Conservation (phyloP, 2,329 filamentous ascomycete genomes). For the Neonectria sp. region DNA sequence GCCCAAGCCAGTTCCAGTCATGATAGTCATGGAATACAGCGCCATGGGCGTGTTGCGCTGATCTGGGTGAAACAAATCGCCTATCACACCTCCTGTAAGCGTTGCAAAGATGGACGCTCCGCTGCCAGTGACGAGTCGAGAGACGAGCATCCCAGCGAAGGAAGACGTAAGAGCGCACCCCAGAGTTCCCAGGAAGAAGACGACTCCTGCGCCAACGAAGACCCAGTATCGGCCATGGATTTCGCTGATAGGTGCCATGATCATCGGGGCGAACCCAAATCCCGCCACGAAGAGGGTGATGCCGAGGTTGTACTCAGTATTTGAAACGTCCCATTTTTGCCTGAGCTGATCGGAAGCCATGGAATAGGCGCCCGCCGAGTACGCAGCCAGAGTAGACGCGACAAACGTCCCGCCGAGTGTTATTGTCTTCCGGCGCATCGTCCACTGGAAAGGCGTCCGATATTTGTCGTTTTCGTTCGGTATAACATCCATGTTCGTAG, state of each 20-base stretch:
- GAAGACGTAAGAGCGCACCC: slow-evolving; percentile 72
- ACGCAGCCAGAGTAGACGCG: slow-evolving; percentile 73
- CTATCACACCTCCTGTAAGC: slow-evolving; percentile 75
- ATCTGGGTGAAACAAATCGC: slow-evolving; percentile 75
- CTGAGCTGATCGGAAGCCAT: slow-evolving; percentile 69
- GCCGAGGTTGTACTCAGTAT: slow-evolving; percentile 70
- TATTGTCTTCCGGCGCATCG: slow-evolving; percentile 34
- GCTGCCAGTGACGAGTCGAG: slow-evolving; percentile 74
- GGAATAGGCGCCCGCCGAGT: slow-evolving; percentile 75
- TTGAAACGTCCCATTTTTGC: slow-evolving; percentile 69
- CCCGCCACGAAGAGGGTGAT: slow-evolving; percentile 76
- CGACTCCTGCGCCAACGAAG: slow-evolving; percentile 48
- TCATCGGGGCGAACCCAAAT: slow-evolving; percentile 78
- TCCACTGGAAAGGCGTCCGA: slow-evolving; percentile 31
- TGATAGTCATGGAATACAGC: slow-evolving; percentile 72
- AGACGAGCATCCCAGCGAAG: slow-evolving; percentile 74
- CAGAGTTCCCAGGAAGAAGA: slow-evolving; percentile 58
- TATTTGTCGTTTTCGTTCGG: neutral
- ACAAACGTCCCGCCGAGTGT: slow-evolving; percentile 45
- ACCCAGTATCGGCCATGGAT: slow-evolving; percentile 61
- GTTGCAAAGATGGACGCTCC: slow-evolving; percentile 65
- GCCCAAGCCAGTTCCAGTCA: slow-evolving; percentile 75
- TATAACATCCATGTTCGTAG: neutral
- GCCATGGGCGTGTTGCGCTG: slow-evolving; percentile 80
- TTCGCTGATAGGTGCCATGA: slow-evolving; percentile 78